Evolutionary conservation across 2,329 filamentous ascomycete genomes (phyloP), one percentile per base, ranked within the genome.

Genomic region (Aspergillus sp.): DNA sequence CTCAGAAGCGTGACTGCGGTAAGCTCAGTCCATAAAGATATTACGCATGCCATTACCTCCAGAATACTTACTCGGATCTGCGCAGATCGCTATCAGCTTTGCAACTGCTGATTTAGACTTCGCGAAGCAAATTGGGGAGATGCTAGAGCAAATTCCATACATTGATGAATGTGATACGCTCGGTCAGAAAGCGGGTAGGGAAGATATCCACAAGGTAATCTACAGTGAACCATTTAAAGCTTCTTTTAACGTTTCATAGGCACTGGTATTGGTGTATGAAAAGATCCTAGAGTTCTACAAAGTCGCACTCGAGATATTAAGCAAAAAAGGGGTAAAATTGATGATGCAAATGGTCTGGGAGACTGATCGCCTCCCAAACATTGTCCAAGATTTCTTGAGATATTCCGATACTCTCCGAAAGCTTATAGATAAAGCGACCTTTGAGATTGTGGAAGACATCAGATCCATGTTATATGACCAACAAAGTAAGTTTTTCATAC

Each of bases 161-260:
- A 60, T 62, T 39, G 60, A 61, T 41, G 60, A 59, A 41, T 62
- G 59, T 46, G 60, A 63, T 48, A 62, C 57, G 9, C 57, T 62
- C 25, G 59, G 60, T 22, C 59, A 61, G 43, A 61, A 54, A 51
- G 19, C 45, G 38, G 38, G 49, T 35, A 51, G 43, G 44, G 35
- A 58, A 56, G 56, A 52, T 43, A 53, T 51, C n/a, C 44, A 55
- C 22, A 49, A 53, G 53, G 51, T 53, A 48, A 47, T 27, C n/a
- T 30, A 47, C 25, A 33, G 23, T 44, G 30, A 37, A 7, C 48
- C 27, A 41, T 48, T 48, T 32, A 38, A 9, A 35, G 20, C 30
- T 6, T 43, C n/a, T 37, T 38, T 46, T 53, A 49, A 55, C 41
- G 5, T 27, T 51, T 41, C 44, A 17, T 15, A 56, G 52, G 48